Percentiles rank a stretch among this genome's conserved stretches.
phyloP scores from a whole-genome alignment of 768 basidiomycete genomes.

The Boletus pseudo-olivaceus region DNA sequence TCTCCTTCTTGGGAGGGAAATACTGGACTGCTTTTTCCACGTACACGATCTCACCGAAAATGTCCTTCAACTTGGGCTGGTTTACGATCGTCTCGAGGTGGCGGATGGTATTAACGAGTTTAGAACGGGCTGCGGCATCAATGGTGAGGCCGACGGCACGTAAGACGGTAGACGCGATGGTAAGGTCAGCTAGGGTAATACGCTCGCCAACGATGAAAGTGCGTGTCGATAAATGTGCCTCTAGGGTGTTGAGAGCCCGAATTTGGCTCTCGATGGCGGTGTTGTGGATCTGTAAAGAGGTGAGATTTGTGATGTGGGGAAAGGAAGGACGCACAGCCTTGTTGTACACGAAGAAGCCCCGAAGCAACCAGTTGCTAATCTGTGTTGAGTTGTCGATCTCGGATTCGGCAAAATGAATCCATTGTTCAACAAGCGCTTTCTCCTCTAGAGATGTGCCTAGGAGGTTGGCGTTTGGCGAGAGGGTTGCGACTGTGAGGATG shows the following conservation, averaged over 20 bases:
- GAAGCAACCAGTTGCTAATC: conserved; percentile 42
- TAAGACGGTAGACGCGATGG: conserved; percentile 56
- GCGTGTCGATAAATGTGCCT: conserved; percentile 67
- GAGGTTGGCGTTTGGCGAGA: conserved; percentile 76
- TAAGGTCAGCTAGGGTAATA: conserved; percentile 89
- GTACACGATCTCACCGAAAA: conserved; percentile 60
- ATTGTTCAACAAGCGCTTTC: conserved; percentile 79
- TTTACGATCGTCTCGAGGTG: conserved; percentile 84
- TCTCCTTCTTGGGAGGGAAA: conserved; percentile 70
- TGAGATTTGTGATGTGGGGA: not conserved
- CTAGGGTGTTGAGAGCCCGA: conserved; percentile 61
- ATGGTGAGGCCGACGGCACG: conserved; percentile 52
- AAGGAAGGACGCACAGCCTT: conserved; percentile 61
- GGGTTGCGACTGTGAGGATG: conserved; percentile 57
- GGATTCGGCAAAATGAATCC: conserved; percentile 69
- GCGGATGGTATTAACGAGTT: conserved; percentile 76
- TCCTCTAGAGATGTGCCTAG: conserved; percentile 65
- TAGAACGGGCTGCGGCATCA: conserved; percentile 63
- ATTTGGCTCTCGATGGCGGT: conserved; percentile 48
- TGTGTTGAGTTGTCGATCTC: conserved; percentile 48
- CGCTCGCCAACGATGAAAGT: conserved; percentile 95
- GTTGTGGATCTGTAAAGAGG: conserved; percentile 51
- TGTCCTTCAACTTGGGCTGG: conserved; percentile 69
- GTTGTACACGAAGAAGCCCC: conserved; percentile 64
- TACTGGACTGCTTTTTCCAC: conserved; percentile 70